phyloP scores from a whole-genome alignment of 257 asterid species.

The Solanum etuberosum region DNA sequence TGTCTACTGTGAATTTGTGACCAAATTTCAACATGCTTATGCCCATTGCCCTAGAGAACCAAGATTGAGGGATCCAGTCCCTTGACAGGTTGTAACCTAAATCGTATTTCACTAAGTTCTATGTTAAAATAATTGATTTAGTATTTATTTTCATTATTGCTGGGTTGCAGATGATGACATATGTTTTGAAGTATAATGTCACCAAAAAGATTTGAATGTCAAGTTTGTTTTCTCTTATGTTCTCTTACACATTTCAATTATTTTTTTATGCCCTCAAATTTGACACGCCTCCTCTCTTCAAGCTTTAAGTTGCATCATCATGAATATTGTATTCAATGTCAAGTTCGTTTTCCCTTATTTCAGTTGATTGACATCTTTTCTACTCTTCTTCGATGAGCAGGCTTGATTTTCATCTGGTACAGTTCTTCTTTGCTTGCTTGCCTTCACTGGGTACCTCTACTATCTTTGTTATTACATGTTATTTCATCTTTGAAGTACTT shows the following conservation, averaged over 20 bases:
- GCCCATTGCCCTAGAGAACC: not conserved
- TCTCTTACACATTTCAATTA: not conserved
- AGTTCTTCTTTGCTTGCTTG: slow-evolving; percentile 75
- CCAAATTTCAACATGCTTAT: not conserved
- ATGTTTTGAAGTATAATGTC: not conserved
- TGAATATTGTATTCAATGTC: not conserved
- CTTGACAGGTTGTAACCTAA: not conserved
- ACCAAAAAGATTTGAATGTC: not conserved
- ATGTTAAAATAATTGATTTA: not conserved
- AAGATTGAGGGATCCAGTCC: not conserved
- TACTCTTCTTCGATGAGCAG: slow-evolving; percentile 22
- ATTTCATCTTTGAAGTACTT: slow-evolving; percentile 1
- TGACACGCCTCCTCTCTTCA: not conserved
- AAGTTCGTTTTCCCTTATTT: not conserved
- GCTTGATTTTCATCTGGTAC: slow-evolving; percentile 91
- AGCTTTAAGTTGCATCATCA: not conserved
- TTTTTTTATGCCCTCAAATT: not conserved
- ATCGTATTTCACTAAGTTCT: not conserved
- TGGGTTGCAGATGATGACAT: not conserved
- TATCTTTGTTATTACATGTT: not conserved
- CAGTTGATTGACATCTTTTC: not conserved
- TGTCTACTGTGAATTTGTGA: not conserved
- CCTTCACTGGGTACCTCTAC: slow-evolving; percentile 72
- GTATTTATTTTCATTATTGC: not conserved
- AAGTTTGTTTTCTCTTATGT: not conserved